Percentiles rank a stretch among this genome's conserved stretches.
phyloP scores from a whole-genome alignment of 352 stramenopile genomes.

The Pythium volutum region DNA sequence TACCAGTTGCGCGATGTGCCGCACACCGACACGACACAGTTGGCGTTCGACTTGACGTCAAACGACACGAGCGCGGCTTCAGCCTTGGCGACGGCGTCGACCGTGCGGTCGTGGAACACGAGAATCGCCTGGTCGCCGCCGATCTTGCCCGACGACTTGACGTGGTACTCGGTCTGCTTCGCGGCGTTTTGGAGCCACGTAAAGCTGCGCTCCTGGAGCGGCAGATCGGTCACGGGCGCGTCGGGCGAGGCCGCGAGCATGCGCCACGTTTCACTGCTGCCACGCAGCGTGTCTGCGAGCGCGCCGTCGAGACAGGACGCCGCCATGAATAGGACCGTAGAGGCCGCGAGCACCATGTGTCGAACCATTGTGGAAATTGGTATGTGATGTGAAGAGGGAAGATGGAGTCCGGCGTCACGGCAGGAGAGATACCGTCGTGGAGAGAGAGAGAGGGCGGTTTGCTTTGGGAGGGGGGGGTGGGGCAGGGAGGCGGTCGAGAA shows the following conservation, averaged over 20 bases:
- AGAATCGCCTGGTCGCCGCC: constrained; percentile 61
- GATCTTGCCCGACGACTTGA: constrained; percentile 52
- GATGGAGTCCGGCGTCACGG: neutral
- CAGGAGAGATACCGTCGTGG: neutral
- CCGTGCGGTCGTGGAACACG: constrained; percentile 59
- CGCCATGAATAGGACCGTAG: neutral
- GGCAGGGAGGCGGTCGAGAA: too few species aligned
- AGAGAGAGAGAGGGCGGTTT: neutral
- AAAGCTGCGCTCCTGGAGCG: constrained; percentile 37
- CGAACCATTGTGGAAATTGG: constrained; percentile 22
- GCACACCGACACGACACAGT: constrained; percentile 78
- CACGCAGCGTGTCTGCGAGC: constrained; percentile 9
- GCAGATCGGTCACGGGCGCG: neutral
- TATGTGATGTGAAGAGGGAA: neutral
- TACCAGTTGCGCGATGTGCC: constrained; percentile 62
- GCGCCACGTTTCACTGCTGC: constrained; percentile 22
- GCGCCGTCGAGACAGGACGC: constrained; percentile 4
- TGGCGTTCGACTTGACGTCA: constrained; percentile 57
- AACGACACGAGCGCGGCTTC: constrained; percentile 70
- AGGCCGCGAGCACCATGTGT: constrained; percentile 16
- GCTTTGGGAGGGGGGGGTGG: neutral
- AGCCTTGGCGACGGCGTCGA: constrained; percentile 28
- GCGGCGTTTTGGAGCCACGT: constrained; percentile 33
- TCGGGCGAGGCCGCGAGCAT: constrained; percentile 10
- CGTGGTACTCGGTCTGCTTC: constrained; percentile 25